A percentile compares a stretch with the other conserved stretches of the same genome.
Conservation (phyloP, 2,329 filamentous ascomycete species). For the Apiospora hydei region DNA sequence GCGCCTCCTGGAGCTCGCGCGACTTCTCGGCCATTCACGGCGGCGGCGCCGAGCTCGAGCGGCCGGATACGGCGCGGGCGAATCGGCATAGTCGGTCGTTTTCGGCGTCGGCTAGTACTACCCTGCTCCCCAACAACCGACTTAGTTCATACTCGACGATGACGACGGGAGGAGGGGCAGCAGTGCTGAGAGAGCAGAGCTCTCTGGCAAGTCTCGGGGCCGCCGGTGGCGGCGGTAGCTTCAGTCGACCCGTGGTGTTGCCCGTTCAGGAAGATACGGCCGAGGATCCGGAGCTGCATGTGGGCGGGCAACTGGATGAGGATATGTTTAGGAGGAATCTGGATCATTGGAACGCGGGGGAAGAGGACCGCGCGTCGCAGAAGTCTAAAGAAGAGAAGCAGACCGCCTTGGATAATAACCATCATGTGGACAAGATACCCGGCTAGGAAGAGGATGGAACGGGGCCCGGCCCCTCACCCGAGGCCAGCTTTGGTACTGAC, state of each 20-base stretch:
- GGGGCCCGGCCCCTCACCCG: no score
- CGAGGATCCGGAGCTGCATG: not conserved
- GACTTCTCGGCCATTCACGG: not conserved
- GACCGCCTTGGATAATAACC: not conserved
- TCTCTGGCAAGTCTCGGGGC: not conserved
- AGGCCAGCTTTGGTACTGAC: not conserved
- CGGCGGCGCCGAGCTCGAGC: slow-evolving; percentile 10
- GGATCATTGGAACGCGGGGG: not conserved
- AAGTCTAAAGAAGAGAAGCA: not conserved
- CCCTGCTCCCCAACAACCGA: not conserved
- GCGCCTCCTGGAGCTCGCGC: slow-evolving; percentile 50
- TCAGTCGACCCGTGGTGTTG: not conserved
- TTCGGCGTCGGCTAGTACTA: not conserved
- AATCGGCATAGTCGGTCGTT: not conserved
- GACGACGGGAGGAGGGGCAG: not conserved
- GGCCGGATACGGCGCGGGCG: not conserved
- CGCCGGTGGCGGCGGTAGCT: not conserved
- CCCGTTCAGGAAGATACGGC: not conserved
- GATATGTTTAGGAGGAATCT: not conserved
- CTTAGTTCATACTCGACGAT: not conserved
- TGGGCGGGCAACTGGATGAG: not conserved
- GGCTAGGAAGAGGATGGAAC: not conserved
- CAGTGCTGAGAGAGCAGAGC: not conserved
- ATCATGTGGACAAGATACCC: not conserved
- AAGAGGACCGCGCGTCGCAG: not conserved